phyloP scores from a whole-genome alignment of 2,329 filamentous ascomycete genomes.

The Biscogniauxia sp. region DNA sequence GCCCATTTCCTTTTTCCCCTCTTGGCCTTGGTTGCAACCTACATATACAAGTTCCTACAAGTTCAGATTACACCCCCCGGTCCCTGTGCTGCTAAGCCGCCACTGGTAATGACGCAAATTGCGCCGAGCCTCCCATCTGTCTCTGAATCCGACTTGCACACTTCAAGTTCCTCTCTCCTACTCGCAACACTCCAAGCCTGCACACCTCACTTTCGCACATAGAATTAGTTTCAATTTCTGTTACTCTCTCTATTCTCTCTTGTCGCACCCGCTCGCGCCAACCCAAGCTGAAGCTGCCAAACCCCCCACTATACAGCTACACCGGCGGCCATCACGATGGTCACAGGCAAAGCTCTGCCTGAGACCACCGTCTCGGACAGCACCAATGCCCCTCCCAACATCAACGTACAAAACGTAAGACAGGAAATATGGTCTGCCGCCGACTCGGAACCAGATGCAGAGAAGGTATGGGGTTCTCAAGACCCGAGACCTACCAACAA shows the following conservation, averaged over 20 bases:
- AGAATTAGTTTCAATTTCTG: background rate
- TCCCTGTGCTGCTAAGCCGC: background rate
- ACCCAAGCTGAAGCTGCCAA: too few species aligned
- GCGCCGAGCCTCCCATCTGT: background rate
- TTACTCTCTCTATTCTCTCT: background rate
- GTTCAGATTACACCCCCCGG: too few species aligned
- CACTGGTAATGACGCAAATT: background rate
- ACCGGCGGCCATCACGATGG: constrained; percentile 33
- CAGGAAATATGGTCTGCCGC: constrained; percentile 33
- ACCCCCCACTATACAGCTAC: too few species aligned
- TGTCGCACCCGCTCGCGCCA: background rate
- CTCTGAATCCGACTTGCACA: background rate
- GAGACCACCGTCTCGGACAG: constrained; percentile 27
- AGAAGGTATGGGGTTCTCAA: constrained; percentile 29
- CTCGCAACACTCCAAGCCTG: background rate
- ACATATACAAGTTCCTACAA: background rate
- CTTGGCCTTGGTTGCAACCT: too few species aligned
- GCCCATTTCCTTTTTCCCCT: too few species aligned
- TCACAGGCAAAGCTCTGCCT: constrained; percentile 40
- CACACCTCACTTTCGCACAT: background rate
- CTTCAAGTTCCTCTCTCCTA: background rate
- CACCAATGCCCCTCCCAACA: constrained; percentile 21
- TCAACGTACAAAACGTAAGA: constrained; percentile 28
- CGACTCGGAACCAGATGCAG: constrained; percentile 33
- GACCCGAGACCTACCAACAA: constrained; percentile 7